phyloP scores from a whole-genome alignment of 805 yeast species.

The Candida montana region DNA sequence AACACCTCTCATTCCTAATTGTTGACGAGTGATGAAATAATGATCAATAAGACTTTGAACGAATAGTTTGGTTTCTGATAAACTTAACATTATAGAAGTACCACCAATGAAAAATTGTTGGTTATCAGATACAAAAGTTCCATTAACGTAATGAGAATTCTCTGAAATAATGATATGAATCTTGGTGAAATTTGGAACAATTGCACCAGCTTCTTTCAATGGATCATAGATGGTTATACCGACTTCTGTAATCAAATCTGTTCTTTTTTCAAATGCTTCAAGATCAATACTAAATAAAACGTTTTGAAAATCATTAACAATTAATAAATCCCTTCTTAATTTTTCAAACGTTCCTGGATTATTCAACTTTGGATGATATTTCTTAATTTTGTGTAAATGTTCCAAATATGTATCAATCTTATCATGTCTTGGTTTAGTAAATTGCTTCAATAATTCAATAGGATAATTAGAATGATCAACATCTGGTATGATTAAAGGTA shows the following conservation, averaged over 20 bases:
- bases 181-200: conserved; percentile 37
- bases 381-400: not conserved
- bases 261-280: conserved; percentile 49
- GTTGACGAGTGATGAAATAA: conserved; percentile 32
- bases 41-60: conserved; percentile 39
- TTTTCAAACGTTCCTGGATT: conserved; percentile 3
- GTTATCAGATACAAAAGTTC: conserved; percentile 50
- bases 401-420: conserved; percentile 6
- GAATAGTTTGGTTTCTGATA: conserved; percentile 32
- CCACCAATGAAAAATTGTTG: conserved; percentile 47
- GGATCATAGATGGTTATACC: conserved; percentile 58
- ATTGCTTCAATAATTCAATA: not conserved
- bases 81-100: conserved; percentile 36
- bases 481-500: not conserved
- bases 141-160: conserved; percentile 37
- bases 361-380: conserved; percentile 15
- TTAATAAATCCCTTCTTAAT: conserved; percentile 7
- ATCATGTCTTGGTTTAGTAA: conserved; percentile 6
- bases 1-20: conserved; percentile 27
- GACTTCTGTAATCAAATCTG: conserved; percentile 44
- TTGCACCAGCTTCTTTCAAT: conserved; percentile 33
- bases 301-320: conserved; percentile 12
- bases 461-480: conserved; percentile 1
- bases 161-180: conserved; percentile 44
- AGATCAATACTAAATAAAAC: conserved; percentile 42